Evolutionary conservation across 352 stramenopile species (phyloP), one percentile per base, ranked within the genome.

Genomic region (Pythium aquatile): DNA sequence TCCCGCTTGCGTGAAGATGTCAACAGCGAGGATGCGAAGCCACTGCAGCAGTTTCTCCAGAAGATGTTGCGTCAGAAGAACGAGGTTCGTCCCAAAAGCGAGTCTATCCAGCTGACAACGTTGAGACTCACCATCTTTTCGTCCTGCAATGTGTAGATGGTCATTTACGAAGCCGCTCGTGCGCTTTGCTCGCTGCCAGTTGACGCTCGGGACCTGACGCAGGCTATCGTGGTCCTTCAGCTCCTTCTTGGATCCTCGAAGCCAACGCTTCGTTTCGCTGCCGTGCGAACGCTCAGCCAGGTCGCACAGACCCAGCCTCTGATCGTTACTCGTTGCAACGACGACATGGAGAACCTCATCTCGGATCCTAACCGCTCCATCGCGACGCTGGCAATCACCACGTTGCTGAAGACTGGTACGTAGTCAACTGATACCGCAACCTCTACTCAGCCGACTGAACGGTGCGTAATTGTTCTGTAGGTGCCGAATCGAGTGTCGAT

Each of bases 111-210:
- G 26, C 14, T 20, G 20, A 14, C 3, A 28, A 9, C 17, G 42
- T 13, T 55, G 10, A 54, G 28, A 2, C 9, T 30, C 33, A 49
- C 17, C 1, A 2, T 63, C 5, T 67, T 20, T 37, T 26, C 32
- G 20, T 47, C 32, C 3, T 46, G 16, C 46, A 24, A 39, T 42
- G 52, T 47, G 33, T 75, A 99, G 87, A 98, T 99, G 87, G 97
- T 99, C n/a, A 98, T 99, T 30, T 99, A 99, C 74, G 98, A 99
- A 80, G 97, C 97, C 2, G 97, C 97, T 5, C 91, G 93, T 61
- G 94, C 97, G 8, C 92, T 99, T 32, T 99, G 97, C 78, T 80
- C 88, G 33, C 83, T 99, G 9, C 96, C 96, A 24, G 86, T 98
- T n/a, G 95, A 99, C 66, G 86, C 94, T 5, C 90, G 96, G 63